Evolutionary conservation across 768 basidiomycete species (phyloP).

Genomic region (Suillus brevipes): DNA sequence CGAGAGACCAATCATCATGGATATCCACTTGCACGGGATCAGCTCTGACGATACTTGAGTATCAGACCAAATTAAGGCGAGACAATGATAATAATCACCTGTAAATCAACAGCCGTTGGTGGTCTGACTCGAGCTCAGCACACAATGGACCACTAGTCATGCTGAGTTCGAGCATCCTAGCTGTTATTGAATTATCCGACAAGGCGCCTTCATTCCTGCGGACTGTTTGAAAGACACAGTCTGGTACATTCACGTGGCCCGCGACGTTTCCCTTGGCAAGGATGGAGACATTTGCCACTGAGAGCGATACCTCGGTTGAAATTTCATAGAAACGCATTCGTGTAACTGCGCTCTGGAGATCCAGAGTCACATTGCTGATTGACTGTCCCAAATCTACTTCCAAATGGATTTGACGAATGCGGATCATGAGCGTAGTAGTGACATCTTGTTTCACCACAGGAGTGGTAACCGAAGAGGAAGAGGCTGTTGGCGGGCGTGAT

Average conservation of each 20-base stretch:
- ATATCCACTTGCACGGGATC: slow-evolving; percentile 76
- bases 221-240: slow-evolving; percentile 75
- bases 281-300: slow-evolving; percentile 54
- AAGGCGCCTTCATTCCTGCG: slow-evolving; percentile 51
- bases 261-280: slow-evolving; percentile 69
- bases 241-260: slow-evolving; percentile 63
- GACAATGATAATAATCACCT: slow-evolving; percentile 47
- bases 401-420: slow-evolving; percentile 70
- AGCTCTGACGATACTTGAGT: slow-evolving; percentile 45
- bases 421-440: slow-evolving; percentile 63
- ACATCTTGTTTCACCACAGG: slow-evolving; percentile 42
- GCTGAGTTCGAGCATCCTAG: slow-evolving; percentile 67
- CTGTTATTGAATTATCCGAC: slow-evolving; percentile 33
- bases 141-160: slow-evolving; percentile 74
- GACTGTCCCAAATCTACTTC: slow-evolving; percentile 85
- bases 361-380: slow-evolving; percentile 69
- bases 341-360: slow-evolving; percentile 61
- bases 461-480: slow-evolving; percentile 15
- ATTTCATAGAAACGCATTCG: slow-evolving; percentile 65
- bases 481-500: slow-evolving; percentile 19
- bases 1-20: slow-evolving; percentile 78
- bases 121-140: slow-evolving; percentile 71
- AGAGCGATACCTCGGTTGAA: slow-evolving; percentile 64
- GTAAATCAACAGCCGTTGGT: slow-evolving; percentile 72
- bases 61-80: slow-evolving; percentile 5